Evolutionary conservation across 2,329 filamentous ascomycete species (phyloP).

Genomic region (Ascochyta clinopodiicola): DNA sequence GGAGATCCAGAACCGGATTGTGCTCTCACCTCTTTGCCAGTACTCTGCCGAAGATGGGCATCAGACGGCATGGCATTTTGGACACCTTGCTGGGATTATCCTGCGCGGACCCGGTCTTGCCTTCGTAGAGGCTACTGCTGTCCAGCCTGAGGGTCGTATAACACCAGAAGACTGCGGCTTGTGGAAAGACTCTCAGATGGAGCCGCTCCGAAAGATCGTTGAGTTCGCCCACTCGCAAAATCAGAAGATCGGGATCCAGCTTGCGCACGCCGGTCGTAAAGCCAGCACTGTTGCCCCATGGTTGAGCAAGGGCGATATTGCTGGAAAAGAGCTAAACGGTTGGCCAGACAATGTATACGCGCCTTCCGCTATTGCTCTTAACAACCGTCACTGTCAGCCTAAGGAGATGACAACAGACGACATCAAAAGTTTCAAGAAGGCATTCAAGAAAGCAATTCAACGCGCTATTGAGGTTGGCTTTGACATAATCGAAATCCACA

Average conservation of each 20-base stretch:
- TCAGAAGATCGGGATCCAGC: constrained; percentile 79
- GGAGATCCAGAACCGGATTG: constrained; percentile 72
- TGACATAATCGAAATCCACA: constrained; percentile 82
- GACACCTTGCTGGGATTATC: constrained; percentile 81
- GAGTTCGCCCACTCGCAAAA: constrained; percentile 82
- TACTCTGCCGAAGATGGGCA: constrained; percentile 74
- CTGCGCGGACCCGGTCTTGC: constrained; percentile 75
- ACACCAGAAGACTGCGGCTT: constrained; percentile 79
- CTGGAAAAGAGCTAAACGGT: constrained; percentile 61
- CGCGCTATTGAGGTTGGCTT: constrained; percentile 65
- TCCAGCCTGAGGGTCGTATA: constrained; percentile 79
- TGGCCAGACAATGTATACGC: constrained; percentile 63
- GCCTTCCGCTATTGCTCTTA: constrained; percentile 67
- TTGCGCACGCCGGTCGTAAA: constrained; percentile 78
- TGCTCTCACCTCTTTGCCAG: constrained; percentile 62
- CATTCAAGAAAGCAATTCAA: constrained; percentile 68
- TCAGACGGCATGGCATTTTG: constrained; percentile 79
- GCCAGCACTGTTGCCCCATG: constrained; percentile 68
- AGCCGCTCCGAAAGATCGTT: constrained; percentile 70
- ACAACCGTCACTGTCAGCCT: constrained; percentile 65
- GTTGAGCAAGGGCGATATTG: constrained; percentile 63
- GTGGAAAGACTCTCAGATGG: constrained; percentile 85
- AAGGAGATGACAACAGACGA: constrained; percentile 72
- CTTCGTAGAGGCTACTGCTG: constrained; percentile 79
- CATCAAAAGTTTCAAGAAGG: constrained; percentile 69